phyloP scores from a whole-genome alignment of 2,329 filamentous ascomycete genomes.

The Botrytis elliptica region DNA sequence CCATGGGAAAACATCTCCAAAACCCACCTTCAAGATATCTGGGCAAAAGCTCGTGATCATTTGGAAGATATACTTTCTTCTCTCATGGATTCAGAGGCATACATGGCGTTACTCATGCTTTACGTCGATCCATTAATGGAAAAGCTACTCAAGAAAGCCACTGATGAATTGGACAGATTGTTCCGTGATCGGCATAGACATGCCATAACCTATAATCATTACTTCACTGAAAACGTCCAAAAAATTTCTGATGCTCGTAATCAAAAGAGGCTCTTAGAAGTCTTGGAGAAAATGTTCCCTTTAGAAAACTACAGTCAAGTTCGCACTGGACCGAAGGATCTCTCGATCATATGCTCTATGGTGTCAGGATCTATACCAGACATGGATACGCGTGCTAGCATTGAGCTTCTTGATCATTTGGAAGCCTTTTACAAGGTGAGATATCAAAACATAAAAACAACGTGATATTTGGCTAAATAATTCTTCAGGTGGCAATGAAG shows the following conservation, averaged over 20 bases:
- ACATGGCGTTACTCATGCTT: not conserved
- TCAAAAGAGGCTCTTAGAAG: not conserved
- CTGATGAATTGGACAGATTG: not conserved
- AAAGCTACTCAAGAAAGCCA: not conserved
- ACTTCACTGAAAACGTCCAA: not conserved
- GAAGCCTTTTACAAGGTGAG: not conserved
- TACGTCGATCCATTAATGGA: not conserved
- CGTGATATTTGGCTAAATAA: not conserved
- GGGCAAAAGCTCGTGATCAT: not conserved
- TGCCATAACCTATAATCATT: not conserved
- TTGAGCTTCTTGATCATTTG: not conserved
- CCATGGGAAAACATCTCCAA: not conserved
- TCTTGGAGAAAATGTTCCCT: not conserved
- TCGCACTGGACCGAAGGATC: not conserved
- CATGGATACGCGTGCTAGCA: not conserved
- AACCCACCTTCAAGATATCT: not conserved
- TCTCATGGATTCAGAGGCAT: not conserved
- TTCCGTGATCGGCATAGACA: not conserved
- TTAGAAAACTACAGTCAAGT: accelerated
- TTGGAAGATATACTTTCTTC: not conserved
- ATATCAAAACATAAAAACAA: not conserved
- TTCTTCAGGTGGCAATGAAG: not conserved
- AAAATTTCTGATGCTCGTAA: not conserved
- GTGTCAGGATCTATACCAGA: not conserved
- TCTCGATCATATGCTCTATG: not conserved